phyloP scores from a whole-genome alignment of 768 basidiomycete genomes.

The Leucosporidium creatinivorum region DNA sequence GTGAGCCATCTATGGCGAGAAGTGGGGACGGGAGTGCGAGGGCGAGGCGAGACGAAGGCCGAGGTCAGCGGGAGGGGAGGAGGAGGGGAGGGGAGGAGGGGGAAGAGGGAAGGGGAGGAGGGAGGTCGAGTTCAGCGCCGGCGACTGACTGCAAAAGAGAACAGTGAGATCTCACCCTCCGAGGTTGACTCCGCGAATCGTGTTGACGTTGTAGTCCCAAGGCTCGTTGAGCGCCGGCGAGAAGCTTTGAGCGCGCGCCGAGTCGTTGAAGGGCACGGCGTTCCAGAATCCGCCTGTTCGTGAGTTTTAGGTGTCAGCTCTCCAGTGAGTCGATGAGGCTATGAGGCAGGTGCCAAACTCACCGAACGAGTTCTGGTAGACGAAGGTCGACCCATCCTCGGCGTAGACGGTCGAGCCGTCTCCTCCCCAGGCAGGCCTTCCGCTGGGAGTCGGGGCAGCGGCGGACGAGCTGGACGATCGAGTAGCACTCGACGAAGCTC shows the following conservation, averaged over 20 bases:
- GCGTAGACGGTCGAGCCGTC: constrained; percentile 69
- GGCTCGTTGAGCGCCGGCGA: constrained; percentile 74
- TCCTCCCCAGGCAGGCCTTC: constrained; percentile 47
- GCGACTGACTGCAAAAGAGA: too few relatives aligned
- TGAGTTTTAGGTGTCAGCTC: too few relatives aligned
- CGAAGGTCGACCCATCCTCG: constrained; percentile 77
- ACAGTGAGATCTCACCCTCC: constrained; percentile 28
- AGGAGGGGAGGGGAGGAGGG: too few relatives aligned
- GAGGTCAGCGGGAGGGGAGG: too few relatives aligned
- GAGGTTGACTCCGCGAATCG: constrained; percentile 36
- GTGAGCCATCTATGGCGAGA: constrained; percentile 69
- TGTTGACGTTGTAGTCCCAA: constrained; percentile 40
- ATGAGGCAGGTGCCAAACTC: background rate
- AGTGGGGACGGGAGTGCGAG: too few relatives aligned
- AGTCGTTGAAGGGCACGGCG: constrained; percentile 72
- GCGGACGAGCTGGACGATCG: background rate
- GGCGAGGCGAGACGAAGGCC: too few relatives aligned
- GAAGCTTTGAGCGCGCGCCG: constrained; percentile 74
- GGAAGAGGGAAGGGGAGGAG: too few relatives aligned
- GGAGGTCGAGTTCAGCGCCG: background rate
- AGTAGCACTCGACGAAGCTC: too few relatives aligned
- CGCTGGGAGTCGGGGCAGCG: background rate
- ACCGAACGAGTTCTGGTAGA: constrained; percentile 68
- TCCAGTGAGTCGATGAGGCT: too few relatives aligned
- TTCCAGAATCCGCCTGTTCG: constrained; percentile 68